phyloP scores from a whole-genome alignment of 1,139 yeast species.

The Spathaspora sp. region DNA sequence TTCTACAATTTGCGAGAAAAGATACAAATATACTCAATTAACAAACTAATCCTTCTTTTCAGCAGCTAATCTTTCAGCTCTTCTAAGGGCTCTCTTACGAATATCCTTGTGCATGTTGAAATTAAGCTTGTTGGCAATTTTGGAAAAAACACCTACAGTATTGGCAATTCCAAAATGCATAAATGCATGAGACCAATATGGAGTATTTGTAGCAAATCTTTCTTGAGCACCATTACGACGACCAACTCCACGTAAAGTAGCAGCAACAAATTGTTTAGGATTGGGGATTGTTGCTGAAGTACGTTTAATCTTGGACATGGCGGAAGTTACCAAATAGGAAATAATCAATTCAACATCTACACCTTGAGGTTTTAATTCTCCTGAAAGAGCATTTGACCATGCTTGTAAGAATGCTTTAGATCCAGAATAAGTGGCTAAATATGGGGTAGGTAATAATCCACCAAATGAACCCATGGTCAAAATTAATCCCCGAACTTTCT shows the following conservation, averaged over 20 bases:
- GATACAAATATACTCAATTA: background rate
- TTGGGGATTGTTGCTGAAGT: conserved; percentile 76
- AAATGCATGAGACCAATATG: conserved; percentile 92
- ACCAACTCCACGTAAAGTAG: conserved; percentile 70
- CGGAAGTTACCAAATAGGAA: conserved; percentile 91
- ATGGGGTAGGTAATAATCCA: conserved; percentile 90
- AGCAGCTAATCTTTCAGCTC: conserved; percentile 49
- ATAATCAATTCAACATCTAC: conserved; percentile 85
- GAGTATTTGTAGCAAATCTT: conserved; percentile 81
- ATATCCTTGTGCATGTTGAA: conserved; percentile 76
- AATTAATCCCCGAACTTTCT: conserved; percentile 63
- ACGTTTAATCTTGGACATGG: conserved; percentile 91
- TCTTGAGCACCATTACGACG: conserved; percentile 93
- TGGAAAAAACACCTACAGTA: conserved; percentile 79
- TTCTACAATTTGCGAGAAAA: conserved; percentile 1
- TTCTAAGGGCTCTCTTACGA: conserved; percentile 78
- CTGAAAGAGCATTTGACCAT: conserved; percentile 90
- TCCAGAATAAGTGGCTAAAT: conserved; percentile 91
- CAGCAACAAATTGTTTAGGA: conserved; percentile 73
- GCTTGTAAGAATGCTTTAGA: conserved; percentile 92
- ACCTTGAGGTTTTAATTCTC: conserved; percentile 66
- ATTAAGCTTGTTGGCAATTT: conserved; percentile 66
- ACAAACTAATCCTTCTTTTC: conserved; percentile 16
- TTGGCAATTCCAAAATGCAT: conserved; percentile 83
- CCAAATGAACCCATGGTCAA: conserved; percentile 97